Percentiles rank a stretch among this genome's conserved stretches.
phyloP scores from a whole-genome alignment of 495 filamentous ascomycete genomes.

The Penicillium cinerascens region DNA sequence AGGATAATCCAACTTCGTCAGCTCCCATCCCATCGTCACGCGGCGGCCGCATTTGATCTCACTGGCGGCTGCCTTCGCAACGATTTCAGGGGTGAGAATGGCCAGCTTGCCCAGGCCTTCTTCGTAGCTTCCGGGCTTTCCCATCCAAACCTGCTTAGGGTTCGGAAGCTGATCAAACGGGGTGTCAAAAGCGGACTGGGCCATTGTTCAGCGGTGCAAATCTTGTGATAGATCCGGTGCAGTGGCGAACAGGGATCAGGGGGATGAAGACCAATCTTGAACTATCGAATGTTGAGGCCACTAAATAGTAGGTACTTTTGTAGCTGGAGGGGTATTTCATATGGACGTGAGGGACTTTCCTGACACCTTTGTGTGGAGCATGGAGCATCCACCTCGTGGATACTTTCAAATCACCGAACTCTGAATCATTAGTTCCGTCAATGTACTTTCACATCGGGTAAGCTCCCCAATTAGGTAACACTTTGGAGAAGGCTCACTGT shows the following conservation, averaged over 20 bases:
- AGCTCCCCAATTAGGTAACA: neutral
- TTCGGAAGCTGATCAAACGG: conserved; percentile 43
- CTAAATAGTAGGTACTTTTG: conserved; percentile 1
- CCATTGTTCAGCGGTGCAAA: conserved; percentile 8
- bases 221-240: neutral
- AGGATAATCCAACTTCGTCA: conserved; percentile 45
- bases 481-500: neutral
- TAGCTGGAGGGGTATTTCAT: neutral
- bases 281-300: neutral
- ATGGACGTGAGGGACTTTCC: neutral
- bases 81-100: conserved; percentile 42
- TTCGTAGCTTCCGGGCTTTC: conserved; percentile 36
- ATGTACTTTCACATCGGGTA: neutral
- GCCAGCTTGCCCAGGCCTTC: conserved; percentile 43
- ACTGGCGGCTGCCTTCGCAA: conserved; percentile 31
- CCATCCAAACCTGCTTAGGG: conserved; percentile 42
- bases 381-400: neutral
- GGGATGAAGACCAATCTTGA: neutral
- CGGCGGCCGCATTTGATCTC: conserved; percentile 40
- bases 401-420: neutral
- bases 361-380: neutral
- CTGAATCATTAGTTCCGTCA: neutral
- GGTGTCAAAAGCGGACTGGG: conserved; percentile 23
- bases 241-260: neutral
- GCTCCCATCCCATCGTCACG: conserved; percentile 41